Evolutionary conservation across 2,329 filamentous ascomycete species (phyloP).

Genomic region (Aspergillus sp.): DNA sequence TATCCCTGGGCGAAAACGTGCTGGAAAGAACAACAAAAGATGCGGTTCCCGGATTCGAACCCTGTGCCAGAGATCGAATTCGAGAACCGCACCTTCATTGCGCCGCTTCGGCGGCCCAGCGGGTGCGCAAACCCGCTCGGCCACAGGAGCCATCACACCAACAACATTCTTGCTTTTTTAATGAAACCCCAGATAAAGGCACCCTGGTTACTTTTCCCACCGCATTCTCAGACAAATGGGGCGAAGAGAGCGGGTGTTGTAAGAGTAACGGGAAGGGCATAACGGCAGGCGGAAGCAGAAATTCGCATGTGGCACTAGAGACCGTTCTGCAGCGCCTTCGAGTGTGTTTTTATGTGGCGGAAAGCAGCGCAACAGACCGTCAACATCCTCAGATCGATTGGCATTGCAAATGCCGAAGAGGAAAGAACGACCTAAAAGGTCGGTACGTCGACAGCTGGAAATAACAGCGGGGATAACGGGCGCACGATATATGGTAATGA

Average conservation of each 20-base stretch:
- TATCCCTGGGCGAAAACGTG: too few species aligned
- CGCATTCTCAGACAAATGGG: not conserved
- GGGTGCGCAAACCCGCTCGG: not conserved
- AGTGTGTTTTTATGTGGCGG: not conserved
- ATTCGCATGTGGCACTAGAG: not conserved
- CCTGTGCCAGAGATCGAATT: too few species aligned
- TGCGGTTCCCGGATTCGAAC: too few species aligned
- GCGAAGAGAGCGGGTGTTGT: not conserved
- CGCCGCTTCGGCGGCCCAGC: not conserved
- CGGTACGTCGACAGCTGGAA: not conserved
- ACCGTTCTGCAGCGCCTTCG: too few species aligned
- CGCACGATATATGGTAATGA: not conserved
- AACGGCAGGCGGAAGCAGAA: not conserved
- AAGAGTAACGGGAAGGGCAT: not conserved
- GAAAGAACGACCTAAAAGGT: not conserved
- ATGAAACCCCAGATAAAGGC: not conserved
- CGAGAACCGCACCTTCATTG: not conserved
- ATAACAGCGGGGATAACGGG: not conserved
- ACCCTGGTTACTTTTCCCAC: not conserved
- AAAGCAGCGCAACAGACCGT: not conserved
- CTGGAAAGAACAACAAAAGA: too few species aligned
- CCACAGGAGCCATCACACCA: not conserved
- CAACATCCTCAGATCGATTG: not conserved
- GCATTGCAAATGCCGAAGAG: not conserved
- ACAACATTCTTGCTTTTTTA: not conserved